Evolutionary conservation across 306 rosid species (phyloP).

Genomic region (Quercus mongolica): DNA sequence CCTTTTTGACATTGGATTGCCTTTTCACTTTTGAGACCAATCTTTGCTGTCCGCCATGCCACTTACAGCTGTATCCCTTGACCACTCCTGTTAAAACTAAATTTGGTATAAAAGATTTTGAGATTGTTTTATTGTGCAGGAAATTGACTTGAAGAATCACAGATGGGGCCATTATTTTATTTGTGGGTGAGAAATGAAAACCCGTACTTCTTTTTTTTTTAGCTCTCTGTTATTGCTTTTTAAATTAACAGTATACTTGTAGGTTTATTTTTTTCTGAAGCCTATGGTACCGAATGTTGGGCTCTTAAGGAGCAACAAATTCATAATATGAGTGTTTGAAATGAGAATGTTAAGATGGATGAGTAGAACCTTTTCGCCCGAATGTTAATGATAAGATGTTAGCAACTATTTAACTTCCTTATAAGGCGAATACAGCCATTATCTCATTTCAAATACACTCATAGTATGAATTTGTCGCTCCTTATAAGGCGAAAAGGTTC

Average conservation of each 20-base stretch:
- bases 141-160: constrained; percentile 85
- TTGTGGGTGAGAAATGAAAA: constrained; percentile 68
- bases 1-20: background rate
- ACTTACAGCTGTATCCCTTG: background rate
- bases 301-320: too few relatives aligned
- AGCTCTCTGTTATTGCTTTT: background rate
- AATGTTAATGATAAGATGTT: too few relatives aligned
- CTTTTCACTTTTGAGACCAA: background rate
- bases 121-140: constrained; percentile 38
- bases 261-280: background rate
- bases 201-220: constrained; percentile 1
- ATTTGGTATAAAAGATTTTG: background rate
- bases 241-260: background rate
- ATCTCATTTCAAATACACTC: too few relatives aligned
- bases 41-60: background rate
- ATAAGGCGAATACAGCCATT: too few relatives aligned
- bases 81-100: background rate
- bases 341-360: too few relatives aligned
- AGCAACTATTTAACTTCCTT: too few relatives aligned
- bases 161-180: constrained; percentile 97
- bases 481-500: constrained; percentile 33
- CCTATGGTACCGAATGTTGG: too few relatives aligned
- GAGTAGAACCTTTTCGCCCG: too few relatives aligned
- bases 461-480: too few relatives aligned
- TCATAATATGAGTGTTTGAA: too few relatives aligned